phyloP scores from a whole-genome alignment of 768 basidiomycete species.

The Psilocybe azurescens region DNA sequence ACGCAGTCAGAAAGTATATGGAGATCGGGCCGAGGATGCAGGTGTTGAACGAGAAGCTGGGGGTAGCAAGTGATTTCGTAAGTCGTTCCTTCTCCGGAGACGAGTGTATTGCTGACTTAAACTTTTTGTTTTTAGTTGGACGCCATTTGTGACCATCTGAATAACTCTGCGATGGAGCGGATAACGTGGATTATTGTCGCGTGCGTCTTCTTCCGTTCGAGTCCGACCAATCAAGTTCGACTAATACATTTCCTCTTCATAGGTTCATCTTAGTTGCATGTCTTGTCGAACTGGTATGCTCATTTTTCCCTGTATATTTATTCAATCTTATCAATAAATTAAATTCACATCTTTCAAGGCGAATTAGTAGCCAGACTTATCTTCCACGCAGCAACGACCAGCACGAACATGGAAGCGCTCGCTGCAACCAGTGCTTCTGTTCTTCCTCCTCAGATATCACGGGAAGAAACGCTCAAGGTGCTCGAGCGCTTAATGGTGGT shows the following conservation, averaged over 20 bases:
- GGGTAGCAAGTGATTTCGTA: constrained; percentile 88
- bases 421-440: not conserved
- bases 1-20: constrained; percentile 94
- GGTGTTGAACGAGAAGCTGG: constrained; percentile 87
- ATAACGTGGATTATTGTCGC: constrained; percentile 71
- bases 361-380: constrained; percentile 80
- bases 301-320: not conserved
- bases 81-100: constrained; percentile 33
- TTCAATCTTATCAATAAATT: not conserved
- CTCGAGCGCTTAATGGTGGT: constrained; percentile 45
- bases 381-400: constrained; percentile 33
- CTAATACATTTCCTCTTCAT: constrained; percentile 23
- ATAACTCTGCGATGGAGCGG: constrained; percentile 87
- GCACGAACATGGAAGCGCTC: not conserved
- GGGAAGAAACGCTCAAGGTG: constrained; percentile 44
- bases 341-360: constrained; percentile 49
- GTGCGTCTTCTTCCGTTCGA: constrained; percentile 31
- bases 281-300: constrained; percentile 77
- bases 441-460: constrained; percentile 29
- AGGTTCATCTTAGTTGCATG: constrained; percentile 92
- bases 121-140: constrained; percentile 62
- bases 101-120: constrained; percentile 1
- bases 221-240: not conserved
- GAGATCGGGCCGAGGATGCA: constrained; percentile 86
- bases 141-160: constrained; percentile 92